Conservation (phyloP, 768 basidiomycete species). For the Leccinum obscurum region DNA sequence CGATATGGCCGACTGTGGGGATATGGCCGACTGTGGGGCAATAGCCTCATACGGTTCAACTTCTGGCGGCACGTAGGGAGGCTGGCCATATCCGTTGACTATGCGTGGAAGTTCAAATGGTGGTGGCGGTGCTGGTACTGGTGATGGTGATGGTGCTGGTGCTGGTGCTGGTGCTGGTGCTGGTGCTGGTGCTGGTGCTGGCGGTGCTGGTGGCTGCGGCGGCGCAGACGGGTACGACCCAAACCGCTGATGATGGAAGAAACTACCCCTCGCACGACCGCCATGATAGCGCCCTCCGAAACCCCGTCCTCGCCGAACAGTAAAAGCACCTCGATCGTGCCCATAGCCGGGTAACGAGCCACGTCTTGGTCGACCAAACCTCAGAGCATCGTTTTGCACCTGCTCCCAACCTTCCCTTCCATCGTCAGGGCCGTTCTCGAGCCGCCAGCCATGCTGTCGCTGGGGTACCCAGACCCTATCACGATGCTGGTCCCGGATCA, state of each 20-base stretch:
- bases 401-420: slow-evolving; percentile 23
- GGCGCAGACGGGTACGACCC: slow-evolving; percentile 35
- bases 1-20: slow-evolving; percentile 38
- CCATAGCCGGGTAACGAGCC: slow-evolving; percentile 36
- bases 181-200: no score
- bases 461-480: slow-evolving; percentile 21
- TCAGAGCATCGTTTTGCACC: slow-evolving; percentile 14
- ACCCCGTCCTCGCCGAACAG: slow-evolving; percentile 36
- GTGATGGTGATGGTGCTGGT: background rate
- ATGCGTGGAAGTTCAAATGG: slow-evolving; percentile 34
- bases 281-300: slow-evolving; percentile 40
- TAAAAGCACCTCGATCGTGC: slow-evolving; percentile 34
- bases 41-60: slow-evolving; percentile 29
- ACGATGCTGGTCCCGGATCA: slow-evolving; percentile 12
- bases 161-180: background rate
- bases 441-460: slow-evolving; percentile 23
- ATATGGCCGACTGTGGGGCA: slow-evolving; percentile 33
- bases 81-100: slow-evolving; percentile 31
- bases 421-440: slow-evolving; percentile 30
- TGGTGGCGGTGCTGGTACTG: slow-evolving; percentile 1
- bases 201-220: slow-evolving; percentile 5
- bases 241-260: slow-evolving; percentile 34
- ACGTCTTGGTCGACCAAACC: slow-evolving; percentile 32
- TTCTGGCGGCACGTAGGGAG: slow-evolving; percentile 33
- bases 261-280: slow-evolving; percentile 36